These are phyloP conservation scores for Rhododendron ferrugineum DNA, from an alignment of 148 eudicot genomes.

Conservation along the genomic window DNA sequence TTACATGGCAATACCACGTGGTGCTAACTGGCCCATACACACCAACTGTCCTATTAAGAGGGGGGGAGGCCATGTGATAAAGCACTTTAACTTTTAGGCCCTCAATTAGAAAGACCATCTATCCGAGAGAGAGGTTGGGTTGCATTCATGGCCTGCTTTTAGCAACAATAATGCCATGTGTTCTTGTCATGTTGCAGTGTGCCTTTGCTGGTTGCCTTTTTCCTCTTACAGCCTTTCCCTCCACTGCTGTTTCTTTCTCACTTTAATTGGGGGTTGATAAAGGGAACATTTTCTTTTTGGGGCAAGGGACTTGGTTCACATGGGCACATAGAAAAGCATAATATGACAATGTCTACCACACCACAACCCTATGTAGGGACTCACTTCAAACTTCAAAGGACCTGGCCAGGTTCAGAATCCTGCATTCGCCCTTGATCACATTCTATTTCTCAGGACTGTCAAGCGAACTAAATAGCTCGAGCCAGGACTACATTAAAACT, in stretches of 20 bases:
- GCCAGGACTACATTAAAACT: neutral
- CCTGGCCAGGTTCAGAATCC: neutral
- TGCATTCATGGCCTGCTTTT: constrained; percentile 4
- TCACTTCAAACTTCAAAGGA: neutral
- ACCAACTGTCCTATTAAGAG: neutral
- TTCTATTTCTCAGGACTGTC: neutral
- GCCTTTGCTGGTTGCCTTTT: neutral
- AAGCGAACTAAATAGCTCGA: neutral
- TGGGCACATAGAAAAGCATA: neutral
- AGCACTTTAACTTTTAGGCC: neutral
- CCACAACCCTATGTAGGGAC: neutral
- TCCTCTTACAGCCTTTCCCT: neutral
- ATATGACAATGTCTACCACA: neutral
- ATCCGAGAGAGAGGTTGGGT: neutral
- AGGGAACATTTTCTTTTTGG: neutral
- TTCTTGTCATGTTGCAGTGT: neutral
- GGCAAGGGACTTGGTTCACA: neutral
- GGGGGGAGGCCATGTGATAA: constrained; percentile 10
- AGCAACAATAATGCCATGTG: constrained; percentile 4
- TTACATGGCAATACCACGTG: neutral
- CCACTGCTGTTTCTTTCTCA: neutral
- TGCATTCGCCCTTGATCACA: neutral
- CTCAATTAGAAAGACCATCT: neutral
- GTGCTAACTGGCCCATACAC: neutral
- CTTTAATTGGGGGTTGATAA: constrained; percentile 5